These are phyloP conservation scores for Closterium sp. DNA, from an alignment of 139 green algal genomes.

Conservation along the genomic window DNA sequence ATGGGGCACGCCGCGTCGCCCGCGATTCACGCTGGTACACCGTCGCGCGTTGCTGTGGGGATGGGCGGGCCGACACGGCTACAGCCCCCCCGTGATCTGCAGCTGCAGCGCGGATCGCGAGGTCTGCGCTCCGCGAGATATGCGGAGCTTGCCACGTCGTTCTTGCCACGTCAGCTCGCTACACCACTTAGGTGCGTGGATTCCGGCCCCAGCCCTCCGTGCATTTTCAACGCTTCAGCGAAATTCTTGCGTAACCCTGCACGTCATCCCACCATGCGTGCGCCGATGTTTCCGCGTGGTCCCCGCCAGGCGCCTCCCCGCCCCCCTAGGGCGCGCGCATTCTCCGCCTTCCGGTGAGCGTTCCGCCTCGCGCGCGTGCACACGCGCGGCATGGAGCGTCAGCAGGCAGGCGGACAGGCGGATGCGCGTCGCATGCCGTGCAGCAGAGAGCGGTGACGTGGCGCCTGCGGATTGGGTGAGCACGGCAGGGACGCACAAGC, in stretches of 20 bases:
- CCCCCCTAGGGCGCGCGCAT: neutral
- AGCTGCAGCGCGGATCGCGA: too few relatives aligned
- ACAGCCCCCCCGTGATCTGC: neutral
- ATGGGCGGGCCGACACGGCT: neutral
- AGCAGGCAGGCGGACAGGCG: neutral
- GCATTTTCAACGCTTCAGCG: too few relatives aligned
- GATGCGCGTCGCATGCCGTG: neutral
- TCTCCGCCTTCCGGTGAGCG: neutral
- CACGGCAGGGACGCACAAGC: constrained; percentile 19
- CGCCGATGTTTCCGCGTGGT: neutral
- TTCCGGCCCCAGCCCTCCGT: neutral
- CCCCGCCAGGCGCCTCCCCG: neutral
- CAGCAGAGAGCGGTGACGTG: neutral
- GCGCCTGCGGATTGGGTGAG: neutral
- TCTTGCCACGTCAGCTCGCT: neutral
- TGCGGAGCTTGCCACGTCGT: neutral
- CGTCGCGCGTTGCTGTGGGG: neutral
- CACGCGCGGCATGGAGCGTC: neutral
- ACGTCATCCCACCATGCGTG: neutral
- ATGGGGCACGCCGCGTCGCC: neutral
- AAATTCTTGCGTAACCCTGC: too few relatives aligned
- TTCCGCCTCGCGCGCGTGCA: neutral
- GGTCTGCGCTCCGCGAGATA: neutral
- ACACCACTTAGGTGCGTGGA: neutral
- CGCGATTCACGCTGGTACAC: neutral